A percentile compares a stretch with the other conserved stretches of the same genome.
Conservation (phyloP, 495 filamentous ascomycete species). For the Clavariopsis aquatica region DNA sequence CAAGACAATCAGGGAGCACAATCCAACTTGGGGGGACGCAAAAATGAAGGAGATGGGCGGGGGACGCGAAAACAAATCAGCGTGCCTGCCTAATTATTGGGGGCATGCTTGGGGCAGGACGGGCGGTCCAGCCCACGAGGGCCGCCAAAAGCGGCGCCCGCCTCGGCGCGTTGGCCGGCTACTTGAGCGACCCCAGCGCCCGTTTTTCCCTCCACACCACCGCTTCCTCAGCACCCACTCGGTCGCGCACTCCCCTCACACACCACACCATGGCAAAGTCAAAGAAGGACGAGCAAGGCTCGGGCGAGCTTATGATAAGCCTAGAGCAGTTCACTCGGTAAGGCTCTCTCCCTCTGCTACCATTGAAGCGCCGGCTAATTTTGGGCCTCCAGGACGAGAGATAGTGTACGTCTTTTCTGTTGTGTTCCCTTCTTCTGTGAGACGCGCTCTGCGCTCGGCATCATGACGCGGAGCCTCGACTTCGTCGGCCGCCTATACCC, state of each 20-base stretch:
- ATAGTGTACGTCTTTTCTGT: slow-evolving; percentile 57
- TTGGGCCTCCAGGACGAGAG: too few relatives aligned
- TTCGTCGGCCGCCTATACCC: neutral
- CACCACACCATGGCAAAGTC: slow-evolving; percentile 52
- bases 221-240: neutral
- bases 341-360: too few relatives aligned
- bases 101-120: too few relatives aligned
- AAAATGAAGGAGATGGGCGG: too few relatives aligned
- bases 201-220: neutral
- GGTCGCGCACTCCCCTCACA: slow-evolving; percentile 13
- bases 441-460: slow-evolving; percentile 2
- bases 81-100: neutral
- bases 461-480: neutral
- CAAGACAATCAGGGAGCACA: too few relatives aligned
- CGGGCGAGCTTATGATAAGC: slow-evolving; percentile 51
- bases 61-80: too few relatives aligned
- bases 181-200: slow-evolving; percentile 15
- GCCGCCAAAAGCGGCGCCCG: slow-evolving; percentile 5
- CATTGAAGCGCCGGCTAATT: too few relatives aligned
- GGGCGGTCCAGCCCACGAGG: neutral
- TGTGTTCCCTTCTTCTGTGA: slow-evolving; percentile 1
- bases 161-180: slow-evolving; percentile 2
- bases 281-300: slow-evolving; percentile 45
- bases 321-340: slow-evolving; percentile 63
- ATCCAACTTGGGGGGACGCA: too few relatives aligned